Base-by-base conservation (phyloP, 495 filamentous ascomycete species). In the Tuber melanosporum region DNA sequence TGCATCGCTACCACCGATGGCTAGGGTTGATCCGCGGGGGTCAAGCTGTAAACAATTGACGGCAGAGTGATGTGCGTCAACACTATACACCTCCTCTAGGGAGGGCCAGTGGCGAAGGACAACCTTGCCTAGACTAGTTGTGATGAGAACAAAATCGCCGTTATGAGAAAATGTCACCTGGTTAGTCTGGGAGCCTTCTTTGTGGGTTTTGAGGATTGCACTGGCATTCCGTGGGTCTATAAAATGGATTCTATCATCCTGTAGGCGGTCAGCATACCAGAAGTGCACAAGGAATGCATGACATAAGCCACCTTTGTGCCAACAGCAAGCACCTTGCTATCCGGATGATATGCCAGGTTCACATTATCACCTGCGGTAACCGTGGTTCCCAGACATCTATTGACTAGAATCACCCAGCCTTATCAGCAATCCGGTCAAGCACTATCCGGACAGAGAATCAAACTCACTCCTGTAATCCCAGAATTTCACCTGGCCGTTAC, bases 1-100 rank as follows among this genome's bases (percentile, higher is more conserved):
- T 1, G 94, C 92, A 84, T 99, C 96, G 73, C 91, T 91, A 14
- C 93, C 95, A 62, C 95, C 96, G 4, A 94, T 90, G 26, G 96
- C 95, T 32, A 99, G 88, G 81, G 93, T 93, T 26, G 76, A 82
- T 69, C 82, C 82, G 10, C 82, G 76, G 42, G 79, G 82, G 42
- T 83, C 82, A 39, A 83, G 78, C 57, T 82, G 82, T 22, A 83
- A 69, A 70, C 82, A 83, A 73, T 82, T 78, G n/a, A 80, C 75
- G 5, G 82, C 82, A 39, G 78, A 82, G 1, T 82, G 78, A 75
- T 83, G 82, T 41, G 82, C 82, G 42, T 83, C 82, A 71, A 83
- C 73, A 10, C 79, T 80, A 45, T 83, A 81, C 6, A 77, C 72
- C 46, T 88, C 88, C 71, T 88, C 85, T 14, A 90, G 84, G 17